phyloP scores from a whole-genome alignment of 768 basidiomycete species.

The Rhizopogon vulgaris region DNA sequence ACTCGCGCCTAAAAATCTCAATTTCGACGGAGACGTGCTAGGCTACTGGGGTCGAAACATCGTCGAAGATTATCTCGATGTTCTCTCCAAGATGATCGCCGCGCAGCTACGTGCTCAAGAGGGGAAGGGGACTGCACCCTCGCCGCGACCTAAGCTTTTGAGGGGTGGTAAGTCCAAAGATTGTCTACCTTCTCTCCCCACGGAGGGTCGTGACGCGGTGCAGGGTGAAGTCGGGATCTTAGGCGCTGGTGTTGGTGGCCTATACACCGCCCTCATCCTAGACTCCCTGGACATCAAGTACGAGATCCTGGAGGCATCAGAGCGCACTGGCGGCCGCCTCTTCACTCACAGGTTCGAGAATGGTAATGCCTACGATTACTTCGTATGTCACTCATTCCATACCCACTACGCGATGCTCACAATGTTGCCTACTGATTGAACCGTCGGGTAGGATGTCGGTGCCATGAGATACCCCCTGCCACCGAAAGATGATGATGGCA shows the following conservation, averaged over 20 bases:
- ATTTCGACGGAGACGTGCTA: slow-evolving; percentile 13
- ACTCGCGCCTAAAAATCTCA: slow-evolving; percentile 4
- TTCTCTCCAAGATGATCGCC: neutral
- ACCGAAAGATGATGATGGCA: slow-evolving; percentile 8
- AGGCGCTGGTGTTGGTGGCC: slow-evolving; percentile 22
- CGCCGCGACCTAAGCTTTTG: neutral
- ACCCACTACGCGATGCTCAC: neutral
- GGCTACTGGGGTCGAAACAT: slow-evolving; percentile 12
- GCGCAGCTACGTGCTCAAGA: neutral
- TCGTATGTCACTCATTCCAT: slow-evolving; percentile 15
- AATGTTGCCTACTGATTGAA: slow-evolving; percentile 6
- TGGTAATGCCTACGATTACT: slow-evolving; percentile 29
- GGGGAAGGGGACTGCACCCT: too few species aligned
- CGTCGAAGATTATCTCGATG: slow-evolving; percentile 7
- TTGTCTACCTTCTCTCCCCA: neutral
- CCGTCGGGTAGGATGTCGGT: slow-evolving; percentile 26
- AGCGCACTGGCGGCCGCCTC: slow-evolving; percentile 37
- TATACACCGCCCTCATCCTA: slow-evolving; percentile 41
- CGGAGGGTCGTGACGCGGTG: neutral
- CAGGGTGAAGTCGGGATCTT: slow-evolving; percentile 12
- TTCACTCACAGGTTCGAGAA: slow-evolving; percentile 35
- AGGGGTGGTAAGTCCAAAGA: too few species aligned
- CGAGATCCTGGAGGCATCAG: slow-evolving; percentile 39
- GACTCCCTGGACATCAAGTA: slow-evolving; percentile 35
- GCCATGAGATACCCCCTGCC: slow-evolving; percentile 35